Percentiles rank a stretch among this genome's conserved stretches.
These are phyloP conservation scores for Claviceps spartinae DNA, from an alignment of 2,329 filamentous ascomycete genomes.

Conservation along the genomic window DNA sequence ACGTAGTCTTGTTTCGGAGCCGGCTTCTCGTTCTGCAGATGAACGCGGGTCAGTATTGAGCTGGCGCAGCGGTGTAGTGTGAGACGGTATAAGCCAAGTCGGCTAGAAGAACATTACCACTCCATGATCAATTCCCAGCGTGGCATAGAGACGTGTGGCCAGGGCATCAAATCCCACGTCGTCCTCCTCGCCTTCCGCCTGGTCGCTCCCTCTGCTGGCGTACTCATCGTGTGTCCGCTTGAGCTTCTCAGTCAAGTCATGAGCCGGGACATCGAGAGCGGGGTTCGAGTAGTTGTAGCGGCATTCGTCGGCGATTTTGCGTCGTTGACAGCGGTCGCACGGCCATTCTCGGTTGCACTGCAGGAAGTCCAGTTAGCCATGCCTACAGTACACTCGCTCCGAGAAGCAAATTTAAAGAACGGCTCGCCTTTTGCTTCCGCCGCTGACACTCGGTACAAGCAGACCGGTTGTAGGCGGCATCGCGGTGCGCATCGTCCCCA, in stretches of 20 bases:
- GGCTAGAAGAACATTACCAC: slow-evolving; percentile 1
- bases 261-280: not conserved
- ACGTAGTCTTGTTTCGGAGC: slow-evolving; percentile 10
- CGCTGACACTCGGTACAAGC: slow-evolving; percentile 31
- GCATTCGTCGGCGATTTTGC: slow-evolving; percentile 17
- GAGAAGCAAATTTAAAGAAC: too few relatives aligned
- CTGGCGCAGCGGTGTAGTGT: not conserved
- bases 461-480: slow-evolving; percentile 14
- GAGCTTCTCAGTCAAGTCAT: slow-evolving; percentile 3
- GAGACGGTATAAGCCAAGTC: too few relatives aligned
- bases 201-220: not conserved
- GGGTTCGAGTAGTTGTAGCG: slow-evolving; percentile 12
- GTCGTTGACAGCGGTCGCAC: slow-evolving; percentile 19
- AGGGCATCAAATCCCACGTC: slow-evolving; percentile 10
- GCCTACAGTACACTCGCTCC: not conserved
- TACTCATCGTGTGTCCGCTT: slow-evolving; percentile 3
- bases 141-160: slow-evolving; percentile 11
- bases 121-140: slow-evolving; percentile 10
- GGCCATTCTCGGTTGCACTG: slow-evolving; percentile 22
- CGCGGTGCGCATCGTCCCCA: slow-evolving; percentile 1
- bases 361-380: not conserved
- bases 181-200: slow-evolving; percentile 1
- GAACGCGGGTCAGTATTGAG: not conserved
- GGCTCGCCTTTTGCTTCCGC: slow-evolving; percentile 23
- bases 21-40: slow-evolving; percentile 7